Percentiles rank a stretch among this genome's conserved stretches.
phyloP scores from a whole-genome alignment of 306 rosid genomes.

The Styphnolobium japonicum region DNA sequence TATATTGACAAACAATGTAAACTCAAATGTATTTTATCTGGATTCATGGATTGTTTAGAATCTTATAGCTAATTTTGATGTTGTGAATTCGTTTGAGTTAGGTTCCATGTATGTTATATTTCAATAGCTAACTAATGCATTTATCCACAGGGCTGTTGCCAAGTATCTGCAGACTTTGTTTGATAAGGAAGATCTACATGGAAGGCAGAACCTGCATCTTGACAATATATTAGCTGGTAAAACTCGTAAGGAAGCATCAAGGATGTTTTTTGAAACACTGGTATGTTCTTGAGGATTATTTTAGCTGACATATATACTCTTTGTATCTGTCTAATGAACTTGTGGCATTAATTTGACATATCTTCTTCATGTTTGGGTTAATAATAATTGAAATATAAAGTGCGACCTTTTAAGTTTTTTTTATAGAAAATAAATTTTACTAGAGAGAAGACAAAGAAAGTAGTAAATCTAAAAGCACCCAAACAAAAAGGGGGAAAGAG shows the following conservation, averaged over 20 bases:
- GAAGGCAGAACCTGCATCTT: constrained; percentile 64
- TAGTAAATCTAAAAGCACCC: not conserved
- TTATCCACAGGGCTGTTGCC: constrained; percentile 73
- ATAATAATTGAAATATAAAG: not conserved
- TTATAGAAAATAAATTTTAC: not conserved
- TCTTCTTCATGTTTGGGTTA: not conserved
- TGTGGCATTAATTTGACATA: not conserved
- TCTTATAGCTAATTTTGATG: constrained; percentile 5
- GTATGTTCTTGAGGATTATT: constrained; percentile 46
- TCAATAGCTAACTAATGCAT: constrained; percentile 17
- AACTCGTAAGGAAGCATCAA: constrained; percentile 46
- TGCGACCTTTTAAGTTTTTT: not conserved
- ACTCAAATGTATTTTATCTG: not conserved
- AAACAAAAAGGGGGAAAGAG: not conserved
- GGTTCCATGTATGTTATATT: not conserved
- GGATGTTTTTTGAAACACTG: constrained; percentile 50
- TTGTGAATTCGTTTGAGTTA: not conserved
- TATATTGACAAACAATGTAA: not conserved
- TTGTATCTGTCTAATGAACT: not conserved
- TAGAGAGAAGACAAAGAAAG: not conserved
- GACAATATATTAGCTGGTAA: constrained; percentile 59
- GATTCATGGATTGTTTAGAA: not conserved
- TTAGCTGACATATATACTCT: not conserved
- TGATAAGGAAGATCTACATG: constrained; percentile 68
- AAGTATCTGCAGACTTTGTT: constrained; percentile 87